These are phyloP conservation scores for Botrytis galanthina DNA, from an alignment of 2,329 filamentous ascomycete genomes.

Conservation along the genomic window DNA sequence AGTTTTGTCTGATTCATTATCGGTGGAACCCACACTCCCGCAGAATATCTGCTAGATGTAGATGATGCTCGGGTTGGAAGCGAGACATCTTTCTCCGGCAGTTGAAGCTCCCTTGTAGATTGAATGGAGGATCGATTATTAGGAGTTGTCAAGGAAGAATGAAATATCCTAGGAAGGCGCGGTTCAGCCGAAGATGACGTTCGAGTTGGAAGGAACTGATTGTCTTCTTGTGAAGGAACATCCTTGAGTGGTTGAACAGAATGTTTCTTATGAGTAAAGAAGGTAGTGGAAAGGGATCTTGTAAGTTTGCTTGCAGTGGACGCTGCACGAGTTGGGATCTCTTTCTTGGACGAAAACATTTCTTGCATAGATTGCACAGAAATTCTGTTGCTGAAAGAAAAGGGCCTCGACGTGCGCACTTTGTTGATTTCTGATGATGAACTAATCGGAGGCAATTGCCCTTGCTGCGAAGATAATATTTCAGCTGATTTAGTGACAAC, in stretches of 20 bases:
- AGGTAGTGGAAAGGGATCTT: slow-evolving; percentile 1
- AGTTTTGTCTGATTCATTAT: background rate
- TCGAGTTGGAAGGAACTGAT: background rate
- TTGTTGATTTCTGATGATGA: background rate
- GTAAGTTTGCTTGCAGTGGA: slow-evolving; percentile 2
- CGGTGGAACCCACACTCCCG: background rate
- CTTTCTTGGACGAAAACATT: background rate
- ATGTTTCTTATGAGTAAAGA: background rate
- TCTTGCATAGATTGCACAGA: slow-evolving; percentile 9
- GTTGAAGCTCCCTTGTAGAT: background rate
- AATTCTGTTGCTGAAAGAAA: background rate
- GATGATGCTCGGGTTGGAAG: background rate
- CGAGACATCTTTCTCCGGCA: background rate
- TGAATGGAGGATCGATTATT: slow-evolving; percentile 7
- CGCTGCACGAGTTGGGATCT: background rate
- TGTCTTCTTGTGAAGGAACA: background rate
- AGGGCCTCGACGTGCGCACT: background rate
- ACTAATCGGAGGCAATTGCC: background rate
- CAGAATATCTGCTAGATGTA: background rate
- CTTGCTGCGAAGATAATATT: background rate
- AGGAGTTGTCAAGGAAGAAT: background rate
- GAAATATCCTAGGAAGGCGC: background rate
- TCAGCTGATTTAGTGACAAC: background rate
- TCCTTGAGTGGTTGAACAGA: background rate
- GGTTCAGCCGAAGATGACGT: background rate